phyloP scores from a whole-genome alignment of 2,329 filamentous ascomycete species.

The Xenoacremonium recifei region DNA sequence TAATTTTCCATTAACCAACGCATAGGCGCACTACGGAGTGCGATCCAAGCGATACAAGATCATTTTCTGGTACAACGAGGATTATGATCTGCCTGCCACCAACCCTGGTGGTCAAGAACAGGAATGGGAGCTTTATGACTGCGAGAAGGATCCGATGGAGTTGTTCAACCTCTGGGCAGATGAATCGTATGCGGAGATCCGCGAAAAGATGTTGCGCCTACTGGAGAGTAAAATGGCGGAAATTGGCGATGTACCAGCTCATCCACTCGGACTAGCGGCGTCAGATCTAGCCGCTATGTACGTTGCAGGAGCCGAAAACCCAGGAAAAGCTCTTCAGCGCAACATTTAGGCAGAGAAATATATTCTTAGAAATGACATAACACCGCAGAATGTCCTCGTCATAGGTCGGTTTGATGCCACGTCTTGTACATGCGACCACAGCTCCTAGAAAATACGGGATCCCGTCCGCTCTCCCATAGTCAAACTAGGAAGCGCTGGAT shows the following conservation, averaged over 20 bases:
- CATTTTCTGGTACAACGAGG: conserved; percentile 56
- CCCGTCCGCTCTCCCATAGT: too few species aligned
- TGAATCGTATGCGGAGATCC: conserved; percentile 33
- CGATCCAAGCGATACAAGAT: conserved; percentile 52
- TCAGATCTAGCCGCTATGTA: too few species aligned
- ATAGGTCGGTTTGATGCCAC: too few species aligned
- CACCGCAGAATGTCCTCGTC: too few species aligned
- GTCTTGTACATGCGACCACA: too few species aligned
- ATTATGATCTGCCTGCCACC: conserved; percentile 43
- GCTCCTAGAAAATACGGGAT: too few species aligned
- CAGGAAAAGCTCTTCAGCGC: too few species aligned
- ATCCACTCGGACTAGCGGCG: conserved; percentile 14
- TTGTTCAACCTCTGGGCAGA: conserved; percentile 47
- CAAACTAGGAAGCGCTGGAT: too few species aligned
- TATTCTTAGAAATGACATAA: too few species aligned
- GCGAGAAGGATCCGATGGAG: conserved; percentile 47
- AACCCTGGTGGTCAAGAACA: conserved; percentile 37
- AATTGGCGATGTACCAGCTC: conserved; percentile 46
- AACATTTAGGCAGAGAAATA: too few species aligned
- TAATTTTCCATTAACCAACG: too few species aligned
- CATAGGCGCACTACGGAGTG: conserved; percentile 51
- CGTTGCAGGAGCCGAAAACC: too few species aligned
- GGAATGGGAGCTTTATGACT: conserved; percentile 56
- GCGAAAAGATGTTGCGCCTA: conserved; percentile 38
- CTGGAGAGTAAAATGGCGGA: conserved; percentile 50